These are phyloP conservation scores for Candida odintsovae DNA, from an alignment of 805 yeast genomes.

Conservation along the genomic window DNA sequence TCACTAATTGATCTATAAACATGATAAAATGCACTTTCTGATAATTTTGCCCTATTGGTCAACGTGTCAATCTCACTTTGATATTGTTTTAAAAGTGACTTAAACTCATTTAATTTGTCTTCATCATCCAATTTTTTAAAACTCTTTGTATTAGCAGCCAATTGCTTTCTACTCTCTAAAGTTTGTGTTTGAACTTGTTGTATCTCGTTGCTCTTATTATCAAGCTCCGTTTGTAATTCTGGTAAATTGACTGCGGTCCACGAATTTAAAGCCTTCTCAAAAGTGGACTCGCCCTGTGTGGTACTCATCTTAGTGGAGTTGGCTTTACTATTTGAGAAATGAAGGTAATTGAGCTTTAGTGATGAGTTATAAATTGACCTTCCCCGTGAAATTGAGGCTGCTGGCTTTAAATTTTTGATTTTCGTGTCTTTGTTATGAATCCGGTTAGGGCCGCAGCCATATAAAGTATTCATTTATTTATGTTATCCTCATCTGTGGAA, in stretches of 20 bases:
- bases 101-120: constrained; percentile 60
- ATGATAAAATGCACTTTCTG: constrained; percentile 69
- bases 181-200: constrained; percentile 66
- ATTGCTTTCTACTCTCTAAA: constrained; percentile 61
- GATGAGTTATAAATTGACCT: not conserved
- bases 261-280: constrained; percentile 49
- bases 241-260: constrained; percentile 78
- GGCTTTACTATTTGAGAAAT: no score
- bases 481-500: no score
- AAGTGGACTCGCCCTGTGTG: constrained; percentile 9
- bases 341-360: not conserved
- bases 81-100: constrained; percentile 64
- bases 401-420: not conserved
- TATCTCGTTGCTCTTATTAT: constrained; percentile 66
- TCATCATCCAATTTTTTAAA: constrained; percentile 69
- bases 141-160: constrained; percentile 81
- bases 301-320: not conserved
- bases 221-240: constrained; percentile 63
- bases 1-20: constrained; percentile 75
- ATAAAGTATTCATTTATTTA: no score
- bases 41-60: constrained; percentile 68
- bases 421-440: no score
- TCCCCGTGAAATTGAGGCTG: not conserved
- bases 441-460: not conserved
- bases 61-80: constrained; percentile 84